phyloP scores from a whole-genome alignment of 2,329 filamentous ascomycete species.

The Chalaropsis ovoidea region DNA sequence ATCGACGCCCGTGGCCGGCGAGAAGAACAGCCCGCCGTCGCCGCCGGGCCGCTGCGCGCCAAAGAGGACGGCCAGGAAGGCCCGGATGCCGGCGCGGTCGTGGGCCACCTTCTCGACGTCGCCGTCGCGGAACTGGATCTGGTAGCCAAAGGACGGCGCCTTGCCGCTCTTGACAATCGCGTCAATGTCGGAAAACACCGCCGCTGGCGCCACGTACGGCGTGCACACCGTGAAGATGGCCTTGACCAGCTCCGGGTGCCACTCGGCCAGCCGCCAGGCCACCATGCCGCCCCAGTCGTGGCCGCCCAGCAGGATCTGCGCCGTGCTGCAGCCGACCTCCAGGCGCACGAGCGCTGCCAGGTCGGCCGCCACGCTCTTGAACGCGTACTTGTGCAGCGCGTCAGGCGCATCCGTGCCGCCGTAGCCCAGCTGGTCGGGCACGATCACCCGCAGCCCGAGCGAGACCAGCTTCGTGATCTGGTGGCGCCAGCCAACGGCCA shows the following conservation, averaged over 20 bases:
- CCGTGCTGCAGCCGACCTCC: constrained; percentile 36
- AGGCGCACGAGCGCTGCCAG: constrained; percentile 60
- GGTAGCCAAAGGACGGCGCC: constrained; percentile 68
- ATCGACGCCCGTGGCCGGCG: constrained; percentile 47
- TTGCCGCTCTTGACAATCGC: constrained; percentile 44
- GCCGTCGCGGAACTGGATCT: constrained; percentile 64
- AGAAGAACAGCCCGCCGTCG: constrained; percentile 42
- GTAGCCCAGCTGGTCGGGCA: constrained; percentile 80
- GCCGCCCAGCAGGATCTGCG: constrained; percentile 66
- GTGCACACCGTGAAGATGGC: constrained; percentile 75
- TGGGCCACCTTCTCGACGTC: constrained; percentile 51
- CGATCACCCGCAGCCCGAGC: constrained; percentile 67
- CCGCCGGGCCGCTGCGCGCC: constrained; percentile 40
- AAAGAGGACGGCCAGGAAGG: constrained; percentile 62
- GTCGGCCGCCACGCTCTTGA: constrained; percentile 64
- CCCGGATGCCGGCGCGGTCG: constrained; percentile 52
- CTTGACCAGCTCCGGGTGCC: constrained; percentile 60
- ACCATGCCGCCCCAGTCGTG: constrained; percentile 87
- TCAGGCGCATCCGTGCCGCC: constrained; percentile 62
- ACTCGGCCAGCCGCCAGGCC: constrained; percentile 63
- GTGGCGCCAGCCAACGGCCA: constrained; percentile 77
- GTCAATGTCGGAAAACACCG: constrained; percentile 47
- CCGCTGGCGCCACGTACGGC: constrained; percentile 51
- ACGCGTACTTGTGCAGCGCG: constrained; percentile 52
- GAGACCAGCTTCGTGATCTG: constrained; percentile 69